These are phyloP conservation scores for Pythium chondricola DNA, from an alignment of 352 stramenopile species.

Conservation along the genomic window DNA sequence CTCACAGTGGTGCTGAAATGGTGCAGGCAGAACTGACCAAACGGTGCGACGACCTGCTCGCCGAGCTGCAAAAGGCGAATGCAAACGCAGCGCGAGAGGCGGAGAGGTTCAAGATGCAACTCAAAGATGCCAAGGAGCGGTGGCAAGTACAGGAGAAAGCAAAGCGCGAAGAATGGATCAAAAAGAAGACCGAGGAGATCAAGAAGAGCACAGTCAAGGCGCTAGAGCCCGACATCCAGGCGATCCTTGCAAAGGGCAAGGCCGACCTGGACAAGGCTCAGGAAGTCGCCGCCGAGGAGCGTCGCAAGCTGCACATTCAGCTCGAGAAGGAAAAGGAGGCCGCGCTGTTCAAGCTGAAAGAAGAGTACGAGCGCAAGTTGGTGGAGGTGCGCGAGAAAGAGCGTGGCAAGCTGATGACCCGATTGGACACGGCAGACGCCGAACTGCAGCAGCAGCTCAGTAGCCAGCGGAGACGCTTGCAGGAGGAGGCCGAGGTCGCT, in stretches of 20 bases:
- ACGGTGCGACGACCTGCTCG: conserved; percentile 67
- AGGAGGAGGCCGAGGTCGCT: conserved; percentile 60
- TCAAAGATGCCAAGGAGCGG: conserved; percentile 73
- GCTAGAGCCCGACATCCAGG: conserved; percentile 74
- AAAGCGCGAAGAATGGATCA: conserved; percentile 70
- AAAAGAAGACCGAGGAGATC: conserved; percentile 82
- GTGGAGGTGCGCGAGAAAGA: conserved; percentile 75
- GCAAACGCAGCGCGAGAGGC: conserved; percentile 29
- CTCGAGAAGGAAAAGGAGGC: conserved; percentile 55
- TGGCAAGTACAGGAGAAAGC: conserved; percentile 66
- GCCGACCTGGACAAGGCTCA: conserved; percentile 54
- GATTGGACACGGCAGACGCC: conserved; percentile 65
- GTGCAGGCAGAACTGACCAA: conserved; percentile 50
- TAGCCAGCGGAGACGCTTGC: conserved; percentile 52
- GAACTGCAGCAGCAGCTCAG: conserved; percentile 80
- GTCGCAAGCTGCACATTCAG: conserved; percentile 39
- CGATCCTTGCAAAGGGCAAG: conserved; percentile 73
- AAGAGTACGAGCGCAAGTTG: conserved; percentile 65
- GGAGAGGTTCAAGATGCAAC: conserved; percentile 63
- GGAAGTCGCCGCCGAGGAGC: conserved; percentile 50
- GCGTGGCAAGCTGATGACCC: conserved; percentile 54
- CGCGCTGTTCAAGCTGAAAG: conserved; percentile 46
- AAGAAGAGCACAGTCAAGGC: conserved; percentile 79
- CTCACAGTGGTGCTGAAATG: not conserved
- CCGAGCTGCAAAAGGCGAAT: conserved; percentile 57